Percentiles rank a stretch among this genome's conserved stretches.
Evolutionary conservation across 139 green algal species (phyloP).

Genomic region (Chlamydomonas asymmetrica): DNA sequence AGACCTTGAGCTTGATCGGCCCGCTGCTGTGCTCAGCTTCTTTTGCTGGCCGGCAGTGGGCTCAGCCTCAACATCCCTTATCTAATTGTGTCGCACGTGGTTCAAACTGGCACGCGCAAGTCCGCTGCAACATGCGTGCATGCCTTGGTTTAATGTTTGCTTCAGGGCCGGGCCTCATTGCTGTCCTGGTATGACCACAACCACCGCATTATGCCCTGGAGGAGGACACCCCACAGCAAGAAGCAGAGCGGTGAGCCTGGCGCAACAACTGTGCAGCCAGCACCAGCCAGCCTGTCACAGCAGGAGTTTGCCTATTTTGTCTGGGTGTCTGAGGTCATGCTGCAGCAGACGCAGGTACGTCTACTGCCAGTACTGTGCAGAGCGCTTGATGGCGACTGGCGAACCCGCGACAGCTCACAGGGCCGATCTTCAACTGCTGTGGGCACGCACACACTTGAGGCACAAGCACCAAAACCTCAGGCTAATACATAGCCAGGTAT

Average conservation of each 20-base stretch:
- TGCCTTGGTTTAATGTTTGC: neutral
- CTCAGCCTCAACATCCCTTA: no score
- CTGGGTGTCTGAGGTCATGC: constrained; percentile 95
- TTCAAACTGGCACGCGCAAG: no score
- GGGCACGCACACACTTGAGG: neutral
- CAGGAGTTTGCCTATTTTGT: constrained; percentile 88
- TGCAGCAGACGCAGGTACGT: constrained; percentile 87
- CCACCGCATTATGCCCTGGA: constrained; percentile 89
- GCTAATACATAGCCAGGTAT: neutral
- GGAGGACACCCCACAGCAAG: constrained; percentile 70
- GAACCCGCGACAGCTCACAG: no score
- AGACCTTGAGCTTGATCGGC: no score
- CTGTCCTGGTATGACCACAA: constrained; percentile 90
- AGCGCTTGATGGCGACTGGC: no score
- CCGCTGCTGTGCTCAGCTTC: no score
- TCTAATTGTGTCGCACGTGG: no score
- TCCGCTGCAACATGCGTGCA: neutral
- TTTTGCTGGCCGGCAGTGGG: no score
- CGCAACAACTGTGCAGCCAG: constrained; percentile 22
- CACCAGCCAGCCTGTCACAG: constrained; percentile 44
- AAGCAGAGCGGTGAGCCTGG: neutral
- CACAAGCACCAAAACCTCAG: neutral
- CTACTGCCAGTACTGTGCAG: neutral
- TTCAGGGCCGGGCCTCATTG: constrained; percentile 45
- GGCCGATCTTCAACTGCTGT: neutral